phyloP scores from a whole-genome alignment of 2,329 filamentous ascomycete genomes.

The Trichoderma sp. region DNA sequence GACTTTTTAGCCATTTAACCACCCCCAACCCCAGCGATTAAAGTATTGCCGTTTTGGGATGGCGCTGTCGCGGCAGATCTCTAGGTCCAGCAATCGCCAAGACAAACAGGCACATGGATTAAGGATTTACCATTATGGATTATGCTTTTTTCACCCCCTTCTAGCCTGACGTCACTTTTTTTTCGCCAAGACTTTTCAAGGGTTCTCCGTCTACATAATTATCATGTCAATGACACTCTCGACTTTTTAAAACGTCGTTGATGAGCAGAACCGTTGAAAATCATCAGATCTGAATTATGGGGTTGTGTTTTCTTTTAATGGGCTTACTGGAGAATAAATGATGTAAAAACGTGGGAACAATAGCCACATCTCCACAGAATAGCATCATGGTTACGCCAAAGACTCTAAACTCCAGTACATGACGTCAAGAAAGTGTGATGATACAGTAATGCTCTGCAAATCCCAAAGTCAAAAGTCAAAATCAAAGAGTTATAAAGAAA shows the following conservation, averaged over 20 bases:
- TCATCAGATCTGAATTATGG: neutral
- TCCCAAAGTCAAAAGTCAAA: neutral
- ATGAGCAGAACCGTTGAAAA: neutral
- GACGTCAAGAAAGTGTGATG: neutral
- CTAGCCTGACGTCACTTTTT: neutral
- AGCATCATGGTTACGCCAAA: conserved; percentile 15
- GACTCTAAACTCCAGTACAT: neutral
- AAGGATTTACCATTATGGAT: neutral
- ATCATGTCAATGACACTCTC: neutral
- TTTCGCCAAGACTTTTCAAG: neutral
- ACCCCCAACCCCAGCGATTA: neutral
- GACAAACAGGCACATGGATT: neutral
- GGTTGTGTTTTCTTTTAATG: neutral
- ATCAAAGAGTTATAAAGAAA: neutral
- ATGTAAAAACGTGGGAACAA: neutral
- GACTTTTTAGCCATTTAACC: neutral
- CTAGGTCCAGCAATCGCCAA: neutral
- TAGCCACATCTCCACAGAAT: conserved; percentile 2
- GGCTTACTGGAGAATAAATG: neutral
- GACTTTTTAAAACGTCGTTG: neutral
- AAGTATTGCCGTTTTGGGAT: conserved; percentile 7
- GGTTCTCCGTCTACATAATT: too few relatives aligned
- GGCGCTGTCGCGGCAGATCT: neutral
- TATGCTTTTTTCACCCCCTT: neutral
- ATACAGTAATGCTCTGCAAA: neutral